Conservation (phyloP, 768 basidiomycete species). For the Pleurotus cornucopiae region DNA sequence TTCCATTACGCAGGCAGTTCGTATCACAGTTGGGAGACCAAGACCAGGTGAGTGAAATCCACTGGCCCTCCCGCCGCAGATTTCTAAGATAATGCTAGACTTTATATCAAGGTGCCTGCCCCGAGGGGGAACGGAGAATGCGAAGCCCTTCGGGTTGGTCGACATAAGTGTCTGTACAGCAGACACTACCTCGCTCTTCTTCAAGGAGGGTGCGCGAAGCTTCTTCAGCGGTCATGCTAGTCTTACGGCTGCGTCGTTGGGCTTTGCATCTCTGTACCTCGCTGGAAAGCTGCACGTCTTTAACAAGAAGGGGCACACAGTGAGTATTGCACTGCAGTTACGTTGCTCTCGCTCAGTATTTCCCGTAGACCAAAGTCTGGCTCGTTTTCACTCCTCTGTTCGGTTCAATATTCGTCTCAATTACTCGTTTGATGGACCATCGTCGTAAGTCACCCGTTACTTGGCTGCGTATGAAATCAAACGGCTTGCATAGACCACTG, state of each 20-base stretch:
- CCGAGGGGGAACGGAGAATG: slow-evolving; percentile 14
- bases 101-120: slow-evolving; percentile 20
- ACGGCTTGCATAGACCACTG: slow-evolving; percentile 12
- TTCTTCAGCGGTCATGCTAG: slow-evolving; percentile 24
- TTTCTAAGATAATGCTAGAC: slow-evolving; percentile 8
- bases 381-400: slow-evolving; percentile 18
- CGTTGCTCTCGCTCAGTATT: not conserved
- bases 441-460: slow-evolving; percentile 8
- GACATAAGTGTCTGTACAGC: slow-evolving; percentile 18
- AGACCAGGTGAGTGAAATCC: slow-evolving; percentile 14
- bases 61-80: not conserved
- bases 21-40: slow-evolving; percentile 16
- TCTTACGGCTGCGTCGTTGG: slow-evolving; percentile 16
- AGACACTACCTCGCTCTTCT: slow-evolving; percentile 13
- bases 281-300: slow-evolving; percentile 21
- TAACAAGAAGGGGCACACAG: slow-evolving; percentile 15
- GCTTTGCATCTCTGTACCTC: slow-evolving; percentile 18
- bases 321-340: slow-evolving; percentile 3
- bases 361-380: slow-evolving; percentile 16
- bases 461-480: not conserved
- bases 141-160: slow-evolving; percentile 17
- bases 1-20: slow-evolving; percentile 14
- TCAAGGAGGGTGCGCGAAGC: slow-evolving; percentile 21
- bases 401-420: slow-evolving; percentile 18
- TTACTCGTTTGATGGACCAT: slow-evolving; percentile 21